phyloP scores from a whole-genome alignment of 345 rosid genomes.

The Eucalyptus urophylla region DNA sequence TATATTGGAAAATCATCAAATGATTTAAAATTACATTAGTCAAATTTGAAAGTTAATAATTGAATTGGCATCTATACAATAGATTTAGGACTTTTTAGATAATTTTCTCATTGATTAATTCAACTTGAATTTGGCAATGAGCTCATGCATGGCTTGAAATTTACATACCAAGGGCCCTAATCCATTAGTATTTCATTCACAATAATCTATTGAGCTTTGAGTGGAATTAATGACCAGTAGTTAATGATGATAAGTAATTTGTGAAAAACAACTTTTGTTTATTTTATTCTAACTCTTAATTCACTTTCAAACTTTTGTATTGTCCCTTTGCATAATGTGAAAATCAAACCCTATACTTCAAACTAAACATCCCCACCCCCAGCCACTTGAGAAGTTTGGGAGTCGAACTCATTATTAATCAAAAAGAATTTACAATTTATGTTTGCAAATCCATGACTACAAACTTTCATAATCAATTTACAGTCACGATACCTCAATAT shows the following conservation, averaged over 20 bases:
- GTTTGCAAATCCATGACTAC: not conserved
- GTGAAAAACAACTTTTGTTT: no score
- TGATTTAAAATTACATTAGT: not conserved
- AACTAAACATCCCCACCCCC: no score
- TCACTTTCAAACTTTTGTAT: no score
- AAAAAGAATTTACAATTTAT: not conserved
- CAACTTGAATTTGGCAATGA: not conserved
- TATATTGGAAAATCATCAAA: not conserved
- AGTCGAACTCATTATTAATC: not conserved
- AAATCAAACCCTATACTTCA: fast-evolving
- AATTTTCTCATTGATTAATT: not conserved
- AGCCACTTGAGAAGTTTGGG: fast-evolving
- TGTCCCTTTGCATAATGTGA: no score
- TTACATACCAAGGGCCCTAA: not conserved
- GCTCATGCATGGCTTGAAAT: not conserved
- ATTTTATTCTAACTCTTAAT: no score
- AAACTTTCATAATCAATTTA: not conserved
- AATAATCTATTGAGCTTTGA: not conserved
- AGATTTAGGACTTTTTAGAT: not conserved
- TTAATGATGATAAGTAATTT: not conserved
- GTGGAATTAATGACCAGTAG: not conserved
- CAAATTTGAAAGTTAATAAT: not conserved
- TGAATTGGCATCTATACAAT: fast-evolving
- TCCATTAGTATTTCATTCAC: not conserved
- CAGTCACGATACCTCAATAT: not conserved